A percentile compares a stretch with the other conserved stretches of the same genome.
phyloP scores from a whole-genome alignment of 1,284 basidiomycete genomes.

The Ustilago trichophora region DNA sequence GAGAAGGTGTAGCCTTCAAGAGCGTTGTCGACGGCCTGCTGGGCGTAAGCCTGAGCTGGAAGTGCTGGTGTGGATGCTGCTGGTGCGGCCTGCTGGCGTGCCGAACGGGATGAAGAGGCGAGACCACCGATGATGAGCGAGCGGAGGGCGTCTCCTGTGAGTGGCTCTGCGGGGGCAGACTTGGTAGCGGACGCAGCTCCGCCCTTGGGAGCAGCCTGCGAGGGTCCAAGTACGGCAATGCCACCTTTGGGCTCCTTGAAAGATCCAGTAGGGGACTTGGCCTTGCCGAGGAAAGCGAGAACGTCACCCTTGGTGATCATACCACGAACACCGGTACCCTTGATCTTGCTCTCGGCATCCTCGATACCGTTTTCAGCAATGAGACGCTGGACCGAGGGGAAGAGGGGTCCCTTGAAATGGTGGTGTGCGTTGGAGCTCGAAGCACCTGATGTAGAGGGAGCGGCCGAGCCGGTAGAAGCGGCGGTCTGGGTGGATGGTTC shows the following conservation, averaged over 20 bases:
- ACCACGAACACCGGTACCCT: slow-evolving; percentile 67
- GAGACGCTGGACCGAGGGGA: slow-evolving; percentile 67
- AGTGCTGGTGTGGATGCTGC: slow-evolving; percentile 7
- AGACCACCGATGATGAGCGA: slow-evolving; percentile 53
- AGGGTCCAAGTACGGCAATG: slow-evolving; percentile 53
- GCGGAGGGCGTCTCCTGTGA: slow-evolving; percentile 41
- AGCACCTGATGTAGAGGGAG: slow-evolving; percentile 24
- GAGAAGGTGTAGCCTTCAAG: slow-evolving; percentile 24
- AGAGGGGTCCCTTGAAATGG: slow-evolving; percentile 46
- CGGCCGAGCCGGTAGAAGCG: slow-evolving; percentile 31
- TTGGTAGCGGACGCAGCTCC: slow-evolving; percentile 23
- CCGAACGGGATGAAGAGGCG: slow-evolving; percentile 28
- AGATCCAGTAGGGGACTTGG: slow-evolving; percentile 53
- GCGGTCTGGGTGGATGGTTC: slow-evolving; percentile 25
- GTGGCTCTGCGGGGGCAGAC: slow-evolving; percentile 24
- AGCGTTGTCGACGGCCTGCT: slow-evolving; percentile 27
- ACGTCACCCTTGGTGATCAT: slow-evolving; percentile 69
- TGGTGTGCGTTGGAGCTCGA: slow-evolving; percentile 34
- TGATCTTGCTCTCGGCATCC: slow-evolving; percentile 65
- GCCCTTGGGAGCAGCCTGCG: slow-evolving; percentile 36
- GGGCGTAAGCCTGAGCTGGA: slow-evolving; percentile 15
- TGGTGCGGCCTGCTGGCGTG: slow-evolving; percentile 13
- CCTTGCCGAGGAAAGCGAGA: slow-evolving; percentile 66
- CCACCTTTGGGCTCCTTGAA: slow-evolving; percentile 48
- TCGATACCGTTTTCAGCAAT: slow-evolving; percentile 59